Percentiles rank a stretch among this genome's conserved stretches.
phyloP scores from a whole-genome alignment of 129 eudicot species.

The Lactuca saligna region DNA sequence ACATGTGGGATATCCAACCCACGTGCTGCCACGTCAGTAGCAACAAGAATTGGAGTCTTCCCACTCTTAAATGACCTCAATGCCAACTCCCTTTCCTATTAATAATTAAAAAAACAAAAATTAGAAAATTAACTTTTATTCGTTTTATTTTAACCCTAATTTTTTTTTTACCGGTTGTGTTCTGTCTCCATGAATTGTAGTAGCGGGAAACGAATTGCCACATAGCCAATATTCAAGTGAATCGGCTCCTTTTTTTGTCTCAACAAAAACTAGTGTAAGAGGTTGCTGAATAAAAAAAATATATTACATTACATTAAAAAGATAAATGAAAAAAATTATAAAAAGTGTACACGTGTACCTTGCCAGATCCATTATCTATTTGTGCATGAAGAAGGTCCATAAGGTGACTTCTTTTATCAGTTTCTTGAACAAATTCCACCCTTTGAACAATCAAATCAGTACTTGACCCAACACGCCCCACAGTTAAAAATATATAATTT shows the following conservation, averaged over 20 bases:
- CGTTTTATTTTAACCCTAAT: neutral
- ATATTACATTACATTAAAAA: neutral
- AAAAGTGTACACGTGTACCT: conserved; percentile 39
- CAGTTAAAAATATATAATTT: conserved; percentile 59
- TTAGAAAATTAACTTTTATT: too few species aligned
- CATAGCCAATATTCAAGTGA: conserved; percentile 65
- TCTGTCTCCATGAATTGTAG: conserved; percentile 70
- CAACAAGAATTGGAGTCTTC: conserved; percentile 71
- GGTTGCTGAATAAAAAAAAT: conserved; percentile 48
- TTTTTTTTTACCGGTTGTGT: conserved; percentile 50
- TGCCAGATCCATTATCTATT: conserved; percentile 52
- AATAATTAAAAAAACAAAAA: neutral
- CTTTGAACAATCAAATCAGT: conserved; percentile 71
- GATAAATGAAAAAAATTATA: conserved; percentile 2
- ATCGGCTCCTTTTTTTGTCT: conserved; percentile 74
- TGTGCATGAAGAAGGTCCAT: conserved; percentile 82
- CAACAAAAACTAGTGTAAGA: conserved; percentile 69
- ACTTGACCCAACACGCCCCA: conserved; percentile 73
- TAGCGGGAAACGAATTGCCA: conserved; percentile 60
- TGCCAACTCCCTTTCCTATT: conserved; percentile 71
- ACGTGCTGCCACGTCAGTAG: conserved; percentile 86
- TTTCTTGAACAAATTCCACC: conserved; percentile 68
- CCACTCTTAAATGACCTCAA: conserved; percentile 84
- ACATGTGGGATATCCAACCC: conserved; percentile 83
- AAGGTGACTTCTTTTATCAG: conserved; percentile 67